Base-by-base conservation (phyloP, 371 early-diverging fungal genomes). In the Nematocida sp. region DNA sequence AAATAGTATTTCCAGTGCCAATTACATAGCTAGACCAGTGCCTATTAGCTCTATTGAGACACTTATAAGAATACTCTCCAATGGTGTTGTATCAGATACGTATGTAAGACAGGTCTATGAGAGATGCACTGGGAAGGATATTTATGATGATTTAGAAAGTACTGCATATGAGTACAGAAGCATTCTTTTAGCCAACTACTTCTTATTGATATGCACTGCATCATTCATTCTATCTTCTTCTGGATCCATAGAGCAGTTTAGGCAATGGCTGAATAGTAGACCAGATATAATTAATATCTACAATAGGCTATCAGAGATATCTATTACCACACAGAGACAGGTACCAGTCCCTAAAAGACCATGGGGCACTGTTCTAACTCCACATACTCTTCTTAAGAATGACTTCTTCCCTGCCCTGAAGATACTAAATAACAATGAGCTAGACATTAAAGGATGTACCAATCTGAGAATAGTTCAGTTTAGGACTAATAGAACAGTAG, bases 341-440 rank as follows among this genome's bases (percentile, higher is more conserved):
- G 32, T 38, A 23, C 66, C 32, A 27, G 21, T 76, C 5, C 54
- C 65, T 0, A 81, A 85, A 29, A 79, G 89, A 17, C 83, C 82
- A 17, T 70, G 74, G 43, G 89, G 89, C 21, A 77, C 81, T 5
- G 89, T 88, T 0, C 81, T 89, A 3, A 86, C 83, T 1, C 84
- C 85, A 2, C 85, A 88, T 48, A 88, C 88, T 0, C 87, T 89
- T 40, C 82, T 89, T 35, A 88, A 88, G 65, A 84, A 87, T 1
- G 89, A 89, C 76, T 86, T 85, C 53, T 89, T 89, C 87, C 80
- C 66, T 7, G 52, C 65, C n/a, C 70, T 81, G 38, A 55, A 57
- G 25, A 29, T 60, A 1, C n/a, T 40, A 0, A 65, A 43, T 1
- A 47, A 49, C 1, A 32, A 61, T 9, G 31, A 38, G 23, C 43